phyloP scores from a whole-genome alignment of 371 early-diverging fungal genomes.

The Basidiobolus meristosporus region DNA sequence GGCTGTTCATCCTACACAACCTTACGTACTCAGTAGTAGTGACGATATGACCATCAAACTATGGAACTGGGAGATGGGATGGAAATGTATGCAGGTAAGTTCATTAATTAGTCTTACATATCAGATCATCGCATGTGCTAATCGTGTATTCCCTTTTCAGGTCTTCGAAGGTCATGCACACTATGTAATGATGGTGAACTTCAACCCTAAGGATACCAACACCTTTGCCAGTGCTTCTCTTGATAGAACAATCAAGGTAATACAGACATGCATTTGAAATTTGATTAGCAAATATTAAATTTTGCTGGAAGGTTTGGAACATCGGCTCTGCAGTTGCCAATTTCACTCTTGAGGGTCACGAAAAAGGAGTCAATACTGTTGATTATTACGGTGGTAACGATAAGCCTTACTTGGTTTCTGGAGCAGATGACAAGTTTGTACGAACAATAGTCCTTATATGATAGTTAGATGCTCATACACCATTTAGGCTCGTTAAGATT shows the following conservation, averaged over 20 bases:
- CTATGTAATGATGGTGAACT: constrained; percentile 92
- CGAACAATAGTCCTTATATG: background rate
- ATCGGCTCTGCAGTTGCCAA: constrained; percentile 68
- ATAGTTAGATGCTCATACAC: background rate
- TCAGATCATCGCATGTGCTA: too few species aligned
- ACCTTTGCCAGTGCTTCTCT: constrained; percentile 91
- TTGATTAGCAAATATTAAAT: background rate
- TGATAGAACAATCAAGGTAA: constrained; percentile 80
- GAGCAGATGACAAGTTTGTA: constrained; percentile 72
- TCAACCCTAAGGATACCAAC: constrained; percentile 94
- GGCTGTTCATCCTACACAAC: constrained; percentile 90
- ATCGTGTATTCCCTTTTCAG: too few species aligned
- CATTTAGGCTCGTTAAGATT: constrained; percentile 57
- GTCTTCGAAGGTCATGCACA: constrained; percentile 96
- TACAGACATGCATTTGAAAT: too few species aligned
- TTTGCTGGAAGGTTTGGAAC: constrained; percentile 48
- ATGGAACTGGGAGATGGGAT: constrained; percentile 98
- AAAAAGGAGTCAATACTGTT: constrained; percentile 89
- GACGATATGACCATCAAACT: constrained; percentile 98
- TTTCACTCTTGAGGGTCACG: constrained; percentile 86
- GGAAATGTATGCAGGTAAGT: constrained; percentile 77
- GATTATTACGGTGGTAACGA: constrained; percentile 91
- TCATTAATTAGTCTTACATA: too few species aligned
- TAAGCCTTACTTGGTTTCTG: constrained; percentile 84
- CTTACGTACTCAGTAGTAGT: constrained; percentile 80